Evolutionary conservation across 495 filamentous ascomycete genomes (phyloP).

Genomic region (Cercophora sp.): DNA sequence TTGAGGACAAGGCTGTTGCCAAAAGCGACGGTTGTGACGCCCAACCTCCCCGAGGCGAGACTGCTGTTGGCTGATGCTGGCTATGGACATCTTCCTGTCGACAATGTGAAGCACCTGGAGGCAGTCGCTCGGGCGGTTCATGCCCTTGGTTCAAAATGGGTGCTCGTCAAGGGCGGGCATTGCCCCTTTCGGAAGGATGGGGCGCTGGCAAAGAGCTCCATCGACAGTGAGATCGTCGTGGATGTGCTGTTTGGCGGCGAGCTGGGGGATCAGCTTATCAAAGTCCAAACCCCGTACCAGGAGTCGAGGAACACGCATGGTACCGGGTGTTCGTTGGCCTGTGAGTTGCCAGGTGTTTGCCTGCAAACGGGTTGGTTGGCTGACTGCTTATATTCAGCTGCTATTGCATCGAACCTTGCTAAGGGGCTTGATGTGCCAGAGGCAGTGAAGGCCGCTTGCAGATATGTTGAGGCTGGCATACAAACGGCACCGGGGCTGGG

Average conservation of each 20-base stretch:
- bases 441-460: slow-evolving; percentile 67
- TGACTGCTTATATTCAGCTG: slow-evolving; percentile 44
- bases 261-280: slow-evolving; percentile 19
- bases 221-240: slow-evolving; percentile 61
- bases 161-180: slow-evolving; percentile 91
- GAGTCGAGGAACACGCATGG: slow-evolving; percentile 83
- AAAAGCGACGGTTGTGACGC: slow-evolving; percentile 74
- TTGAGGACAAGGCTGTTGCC: slow-evolving; percentile 69
- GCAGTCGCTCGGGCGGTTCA: slow-evolving; percentile 63
- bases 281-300: slow-evolving; percentile 66
- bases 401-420: slow-evolving; percentile 84
- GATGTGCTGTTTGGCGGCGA: slow-evolving; percentile 64
- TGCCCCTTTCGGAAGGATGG: slow-evolving; percentile 67
- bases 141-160: slow-evolving; percentile 66
- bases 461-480: slow-evolving; percentile 83
- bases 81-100: slow-evolving; percentile 42
- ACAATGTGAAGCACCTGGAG: slow-evolving; percentile 57
- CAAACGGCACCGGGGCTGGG: slow-evolving; percentile 69
- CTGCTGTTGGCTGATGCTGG: slow-evolving; percentile 63
- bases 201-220: slow-evolving; percentile 46
- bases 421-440: slow-evolving; percentile 51
- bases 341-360: slow-evolving; percentile 40
- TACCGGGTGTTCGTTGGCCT: slow-evolving; percentile 92
- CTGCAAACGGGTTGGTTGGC: not conserved
- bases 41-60: slow-evolving; percentile 86